Evolutionary conservation across 352 stramenopile species (phyloP), one percentile per base, ranked within the genome.

Genomic region (Phytophthora tentaculata): DNA sequence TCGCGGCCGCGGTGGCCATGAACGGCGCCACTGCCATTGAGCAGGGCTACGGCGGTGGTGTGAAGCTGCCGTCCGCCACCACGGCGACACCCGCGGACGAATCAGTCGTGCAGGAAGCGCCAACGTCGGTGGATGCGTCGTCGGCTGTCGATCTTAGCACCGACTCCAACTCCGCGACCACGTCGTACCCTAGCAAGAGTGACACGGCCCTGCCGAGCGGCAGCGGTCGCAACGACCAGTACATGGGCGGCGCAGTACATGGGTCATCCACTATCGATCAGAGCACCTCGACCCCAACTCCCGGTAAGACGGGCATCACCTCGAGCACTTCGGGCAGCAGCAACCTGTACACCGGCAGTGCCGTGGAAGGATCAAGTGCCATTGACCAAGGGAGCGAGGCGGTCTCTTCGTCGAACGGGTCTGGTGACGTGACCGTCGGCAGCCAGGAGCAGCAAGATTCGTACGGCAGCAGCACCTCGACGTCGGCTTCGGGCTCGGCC

Each of bases 1-100:
- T 73, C 14, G 66, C 47, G n/a, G 66, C 48, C 29, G 66, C 66
- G 29, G 48, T 69, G 26, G 59, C 66, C 66, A 73, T 73, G 59
- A 68, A 73, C 60, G 32, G 59, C 44, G 66, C 43, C 23, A 54
- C 43, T 43, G 59, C 58, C 41, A 48, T 73, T 26, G 66, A 73
- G 6, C 66, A 73, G 60, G 66, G 66, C 41, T 64, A 73, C 48
- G 66, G 66, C 20, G 66, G 66, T 24, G 66, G 66, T 16, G 49
- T 68, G 20, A 65, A 43, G 22, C n/a, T 62, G 16, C 54, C 66
- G 8, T 57, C 54, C 17, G 20, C 51, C 44, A 72, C 64, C 14
- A 72, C 64, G 12, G 64, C 64, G 7, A 55, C 64, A 3, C 58
- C 64, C 7, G 41, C 51, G 3, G 35, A 58, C 51, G 41, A 72